Percentiles rank a stretch among this genome's conserved stretches.
phyloP scores from a whole-genome alignment of 805 yeast genomes.

The Soucietia sequanensis region DNA sequence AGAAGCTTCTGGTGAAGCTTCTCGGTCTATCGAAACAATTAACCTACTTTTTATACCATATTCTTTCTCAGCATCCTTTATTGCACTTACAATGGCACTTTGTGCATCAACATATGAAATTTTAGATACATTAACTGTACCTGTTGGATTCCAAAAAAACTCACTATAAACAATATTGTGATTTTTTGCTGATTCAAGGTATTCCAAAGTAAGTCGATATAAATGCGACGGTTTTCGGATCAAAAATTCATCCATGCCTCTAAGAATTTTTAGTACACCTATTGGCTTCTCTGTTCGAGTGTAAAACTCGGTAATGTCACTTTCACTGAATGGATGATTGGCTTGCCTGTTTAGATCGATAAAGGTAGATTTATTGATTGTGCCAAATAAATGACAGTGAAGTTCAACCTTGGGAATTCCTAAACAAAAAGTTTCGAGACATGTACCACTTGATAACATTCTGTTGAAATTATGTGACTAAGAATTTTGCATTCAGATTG shows the following conservation, averaged over 20 bases:
- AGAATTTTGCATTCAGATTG: no score
- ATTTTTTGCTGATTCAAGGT: conserved; percentile 15
- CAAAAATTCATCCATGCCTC: conserved; percentile 22
- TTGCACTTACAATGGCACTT: conserved; percentile 20
- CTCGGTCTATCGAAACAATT: conserved; percentile 28
- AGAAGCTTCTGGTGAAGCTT: conserved; percentile 20
- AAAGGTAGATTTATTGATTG: conserved; percentile 21
- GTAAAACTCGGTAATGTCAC: conserved; percentile 22
- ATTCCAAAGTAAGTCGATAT: conserved; percentile 22
- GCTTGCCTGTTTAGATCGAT: conserved; percentile 17
- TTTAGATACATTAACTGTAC: conserved; percentile 22
- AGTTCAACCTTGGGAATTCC: conserved; percentile 27
- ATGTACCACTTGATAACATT: no score
- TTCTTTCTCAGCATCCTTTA: conserved; percentile 15
- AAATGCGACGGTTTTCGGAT: conserved; percentile 21
- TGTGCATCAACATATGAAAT: conserved; percentile 24
- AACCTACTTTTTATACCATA: conserved; percentile 18
- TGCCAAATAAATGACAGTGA: conserved; percentile 30
- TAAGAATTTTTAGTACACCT: conserved; percentile 25
- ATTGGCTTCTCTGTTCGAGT: conserved; percentile 28
- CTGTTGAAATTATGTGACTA: no score
- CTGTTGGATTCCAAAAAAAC: conserved; percentile 32
- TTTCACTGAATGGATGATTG: conserved; percentile 8
- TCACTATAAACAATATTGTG: conserved; percentile 26
- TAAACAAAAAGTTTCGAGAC: no score